These are phyloP conservation scores for Salix exigua DNA, from an alignment of 345 rosid genomes.

Conservation along the genomic window DNA sequence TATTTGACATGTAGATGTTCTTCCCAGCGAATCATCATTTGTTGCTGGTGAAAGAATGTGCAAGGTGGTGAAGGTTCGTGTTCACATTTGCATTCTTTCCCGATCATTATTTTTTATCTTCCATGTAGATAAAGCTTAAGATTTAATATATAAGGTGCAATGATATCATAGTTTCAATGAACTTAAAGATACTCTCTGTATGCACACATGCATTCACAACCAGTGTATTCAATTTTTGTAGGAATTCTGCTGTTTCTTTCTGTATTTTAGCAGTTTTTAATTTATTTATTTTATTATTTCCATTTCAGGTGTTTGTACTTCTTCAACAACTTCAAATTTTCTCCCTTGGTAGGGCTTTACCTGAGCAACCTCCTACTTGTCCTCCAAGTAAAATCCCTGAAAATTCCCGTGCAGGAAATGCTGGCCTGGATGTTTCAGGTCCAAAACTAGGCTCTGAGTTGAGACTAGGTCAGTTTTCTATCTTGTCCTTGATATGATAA, in stretches of 20 bases:
- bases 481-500: neutral
- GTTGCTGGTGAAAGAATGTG: slow-evolving; percentile 71
- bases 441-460: slow-evolving; percentile 81
- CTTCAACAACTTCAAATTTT: slow-evolving; percentile 87
- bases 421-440: slow-evolving; percentile 64
- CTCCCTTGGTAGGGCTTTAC: slow-evolving; percentile 65
- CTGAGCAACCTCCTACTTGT: slow-evolving; percentile 68
- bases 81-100: neutral
- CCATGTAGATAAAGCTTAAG: neutral
- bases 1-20: slow-evolving; percentile 36
- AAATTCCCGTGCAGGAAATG: slow-evolving; percentile 58
- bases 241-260: slow-evolving; percentile 1
- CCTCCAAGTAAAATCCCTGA: slow-evolving; percentile 45
- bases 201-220: neutral
- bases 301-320: slow-evolving; percentile 75
- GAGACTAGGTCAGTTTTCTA: slow-evolving; percentile 56
- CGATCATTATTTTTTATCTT: neutral
- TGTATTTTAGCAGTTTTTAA: slow-evolving; percentile 13
- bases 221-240: neutral
- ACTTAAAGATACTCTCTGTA: neutral
- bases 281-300: slow-evolving; percentile 1
- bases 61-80: slow-evolving; percentile 88
- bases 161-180: neutral
- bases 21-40: slow-evolving; percentile 61
- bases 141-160: neutral